These are phyloP conservation scores for Eutypella sp. DNA, from an alignment of 2,329 filamentous ascomycete genomes.

Conservation along the genomic window DNA sequence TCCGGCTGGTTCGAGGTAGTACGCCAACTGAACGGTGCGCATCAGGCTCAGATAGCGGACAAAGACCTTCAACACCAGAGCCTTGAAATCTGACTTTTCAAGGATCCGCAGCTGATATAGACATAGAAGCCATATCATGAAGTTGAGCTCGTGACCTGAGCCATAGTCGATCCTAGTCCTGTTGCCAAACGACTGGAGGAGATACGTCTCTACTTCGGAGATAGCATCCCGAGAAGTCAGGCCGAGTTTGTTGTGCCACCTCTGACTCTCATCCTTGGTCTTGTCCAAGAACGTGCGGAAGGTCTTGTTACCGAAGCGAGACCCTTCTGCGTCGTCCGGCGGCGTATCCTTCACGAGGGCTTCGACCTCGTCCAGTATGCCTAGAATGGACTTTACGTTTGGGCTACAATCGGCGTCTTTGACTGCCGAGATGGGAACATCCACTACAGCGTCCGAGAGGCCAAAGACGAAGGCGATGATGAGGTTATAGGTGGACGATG, in stretches of 20 bases:
- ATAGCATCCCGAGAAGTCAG: slow-evolving; percentile 49
- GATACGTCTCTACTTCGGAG: slow-evolving; percentile 72
- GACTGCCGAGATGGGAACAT: slow-evolving; percentile 61
- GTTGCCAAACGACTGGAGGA: slow-evolving; percentile 82
- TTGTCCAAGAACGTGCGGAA: slow-evolving; percentile 79
- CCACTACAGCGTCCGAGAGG: slow-evolving; percentile 74
- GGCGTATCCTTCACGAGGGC: slow-evolving; percentile 64
- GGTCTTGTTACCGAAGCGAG: slow-evolving; percentile 88
- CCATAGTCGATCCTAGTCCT: slow-evolving; percentile 88
- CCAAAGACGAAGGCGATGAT: slow-evolving; percentile 82
- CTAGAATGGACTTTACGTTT: slow-evolving; percentile 58
- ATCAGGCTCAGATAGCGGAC: slow-evolving; percentile 78
- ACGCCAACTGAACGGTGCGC: slow-evolving; percentile 82
- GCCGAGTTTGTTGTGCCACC: slow-evolving; percentile 62
- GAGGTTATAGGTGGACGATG: slow-evolving; percentile 69
- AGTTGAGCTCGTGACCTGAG: slow-evolving; percentile 95
- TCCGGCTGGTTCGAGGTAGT: slow-evolving; percentile 94
- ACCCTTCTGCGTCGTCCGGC: slow-evolving; percentile 79
- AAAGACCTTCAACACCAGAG: slow-evolving; percentile 74
- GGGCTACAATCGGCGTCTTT: slow-evolving; percentile 52
- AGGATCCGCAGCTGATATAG: slow-evolving; percentile 74
- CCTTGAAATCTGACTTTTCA: slow-evolving; percentile 60
- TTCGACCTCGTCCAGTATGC: slow-evolving; percentile 66
- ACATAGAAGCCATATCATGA: slow-evolving; percentile 93
- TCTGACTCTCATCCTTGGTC: slow-evolving; percentile 47